Percentiles rank a stretch among this genome's conserved stretches.
Evolutionary conservation across 495 filamentous ascomycete species (phyloP).

Genomic region (Copromyces sp.): DNA sequence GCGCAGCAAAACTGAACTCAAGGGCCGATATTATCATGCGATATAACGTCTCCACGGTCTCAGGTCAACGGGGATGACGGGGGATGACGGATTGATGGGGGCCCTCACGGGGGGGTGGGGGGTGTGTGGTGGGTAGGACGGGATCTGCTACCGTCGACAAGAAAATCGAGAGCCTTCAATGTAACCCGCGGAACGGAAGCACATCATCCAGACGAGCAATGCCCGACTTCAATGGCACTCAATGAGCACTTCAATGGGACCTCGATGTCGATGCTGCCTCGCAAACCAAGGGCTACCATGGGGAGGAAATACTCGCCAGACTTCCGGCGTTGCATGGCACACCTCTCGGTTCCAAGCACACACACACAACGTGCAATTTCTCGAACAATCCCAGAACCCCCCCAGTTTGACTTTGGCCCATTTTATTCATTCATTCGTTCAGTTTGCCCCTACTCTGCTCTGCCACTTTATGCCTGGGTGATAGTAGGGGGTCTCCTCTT

Average conservation of each 20-base stretch:
- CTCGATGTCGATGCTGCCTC: background rate
- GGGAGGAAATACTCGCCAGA: background rate
- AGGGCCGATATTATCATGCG: background rate
- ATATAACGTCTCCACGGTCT: background rate
- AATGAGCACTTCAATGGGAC: background rate
- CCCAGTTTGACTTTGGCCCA: background rate
- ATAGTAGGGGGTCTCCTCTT: background rate
- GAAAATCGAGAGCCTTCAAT: background rate
- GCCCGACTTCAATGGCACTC: background rate
- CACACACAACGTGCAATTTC: background rate
- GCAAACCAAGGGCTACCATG: background rate
- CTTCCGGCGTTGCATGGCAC: background rate
- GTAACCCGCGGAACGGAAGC: background rate
- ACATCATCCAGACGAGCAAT: background rate
- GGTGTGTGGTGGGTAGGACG: background rate
- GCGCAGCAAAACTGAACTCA: background rate
- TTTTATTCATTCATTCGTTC: background rate
- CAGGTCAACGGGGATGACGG: background rate
- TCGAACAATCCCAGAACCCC: background rate
- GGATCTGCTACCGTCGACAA: background rate
- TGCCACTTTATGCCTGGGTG: background rate
- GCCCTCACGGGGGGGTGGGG: background rate
- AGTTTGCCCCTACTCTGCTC: background rate
- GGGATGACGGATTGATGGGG: background rate
- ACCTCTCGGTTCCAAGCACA: background rate